These are phyloP conservation scores for Tetraselmis chui DNA, from an alignment of 139 green algal genomes.

Conservation along the genomic window DNA sequence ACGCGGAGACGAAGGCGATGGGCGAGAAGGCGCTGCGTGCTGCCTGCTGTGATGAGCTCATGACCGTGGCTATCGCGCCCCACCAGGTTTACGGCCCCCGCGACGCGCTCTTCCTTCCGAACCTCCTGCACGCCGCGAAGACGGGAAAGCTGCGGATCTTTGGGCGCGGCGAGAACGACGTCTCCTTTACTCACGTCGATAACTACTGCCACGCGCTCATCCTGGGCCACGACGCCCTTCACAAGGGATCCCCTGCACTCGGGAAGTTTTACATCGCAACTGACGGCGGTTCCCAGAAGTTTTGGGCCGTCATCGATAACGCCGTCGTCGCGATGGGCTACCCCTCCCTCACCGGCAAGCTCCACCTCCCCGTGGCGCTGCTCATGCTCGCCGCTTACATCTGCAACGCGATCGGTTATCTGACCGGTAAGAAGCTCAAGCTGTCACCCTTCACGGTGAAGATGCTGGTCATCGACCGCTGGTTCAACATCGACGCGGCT, in stretches of 20 bases:
- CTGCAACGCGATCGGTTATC: conserved; percentile 4
- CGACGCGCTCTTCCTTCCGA: conserved; percentile 27
- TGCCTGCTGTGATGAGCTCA: conserved; percentile 12
- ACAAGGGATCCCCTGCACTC: conserved; percentile 20
- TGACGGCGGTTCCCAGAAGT: conserved; percentile 12
- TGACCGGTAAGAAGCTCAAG: conserved; percentile 28
- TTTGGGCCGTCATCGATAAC: conserved; percentile 4
- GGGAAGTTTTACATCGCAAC: conserved; percentile 35
- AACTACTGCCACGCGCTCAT: conserved; percentile 34
- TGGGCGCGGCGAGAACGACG: conserved; percentile 20
- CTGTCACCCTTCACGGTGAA: conserved; percentile 24
- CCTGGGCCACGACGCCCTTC: conserved; percentile 21
- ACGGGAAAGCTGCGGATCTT: conserved; percentile 22
- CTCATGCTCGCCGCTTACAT: conserved; percentile 19
- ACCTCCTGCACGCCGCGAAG: conserved; percentile 19
- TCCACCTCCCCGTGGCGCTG: conserved; percentile 15
- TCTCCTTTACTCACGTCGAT: conserved; percentile 25
- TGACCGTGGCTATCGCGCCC: conserved; percentile 28
- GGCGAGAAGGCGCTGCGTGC: conserved; percentile 18
- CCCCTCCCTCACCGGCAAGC: conserved; percentile 13
- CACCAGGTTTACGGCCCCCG: conserved; percentile 33
- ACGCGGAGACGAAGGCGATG: conserved; percentile 31
- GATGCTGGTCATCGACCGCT: conserved; percentile 31
- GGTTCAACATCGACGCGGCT: conserved; percentile 19
- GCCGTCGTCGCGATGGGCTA: conserved; percentile 7